Percentiles rank a stretch among this genome's conserved stretches.
Evolutionary conservation across 345 rosid species (phyloP).

Genomic region (Heritiera littoralis): DNA sequence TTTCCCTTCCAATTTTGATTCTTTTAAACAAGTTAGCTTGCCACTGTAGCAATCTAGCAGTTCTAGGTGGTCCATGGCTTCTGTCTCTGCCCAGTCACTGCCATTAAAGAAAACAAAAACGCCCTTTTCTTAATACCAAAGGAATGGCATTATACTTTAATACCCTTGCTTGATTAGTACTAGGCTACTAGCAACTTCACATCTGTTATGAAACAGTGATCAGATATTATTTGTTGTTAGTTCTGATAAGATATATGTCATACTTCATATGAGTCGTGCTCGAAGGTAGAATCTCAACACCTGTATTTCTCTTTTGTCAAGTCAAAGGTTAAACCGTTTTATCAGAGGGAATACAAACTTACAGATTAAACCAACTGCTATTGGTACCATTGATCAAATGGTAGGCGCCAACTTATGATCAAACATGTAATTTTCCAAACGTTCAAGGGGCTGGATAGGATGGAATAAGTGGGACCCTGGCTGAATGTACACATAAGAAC

Average conservation of each 20-base stretch:
- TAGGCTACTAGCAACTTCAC: too few species aligned
- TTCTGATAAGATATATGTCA: too few species aligned
- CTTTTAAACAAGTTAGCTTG: slow-evolving; percentile 38
- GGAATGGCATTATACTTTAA: slow-evolving; percentile 21
- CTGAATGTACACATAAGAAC: slow-evolving; percentile 35
- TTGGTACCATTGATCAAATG: background rate
- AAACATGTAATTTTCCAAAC: background rate
- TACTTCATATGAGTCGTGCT: too few species aligned
- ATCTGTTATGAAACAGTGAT: too few species aligned
- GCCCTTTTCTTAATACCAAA: slow-evolving; percentile 46
- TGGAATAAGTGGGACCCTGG: slow-evolving; percentile 25
- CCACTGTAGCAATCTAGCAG: slow-evolving; percentile 33
- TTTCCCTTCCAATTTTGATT: slow-evolving; percentile 30
- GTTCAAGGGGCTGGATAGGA: background rate
- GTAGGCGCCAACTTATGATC: background rate
- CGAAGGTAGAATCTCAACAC: too few species aligned
- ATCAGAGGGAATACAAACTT: too few species aligned
- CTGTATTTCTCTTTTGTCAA: too few species aligned
- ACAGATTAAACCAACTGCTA: too few species aligned
- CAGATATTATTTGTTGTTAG: too few species aligned
- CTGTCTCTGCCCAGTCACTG: slow-evolving; percentile 36
- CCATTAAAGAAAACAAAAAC: slow-evolving; percentile 33
- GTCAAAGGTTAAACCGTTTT: too few species aligned
- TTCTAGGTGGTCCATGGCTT: slow-evolving; percentile 37
- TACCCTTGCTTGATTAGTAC: too few species aligned